phyloP scores from a whole-genome alignment of 306 rosid species.

The Cajanus cajan region DNA sequence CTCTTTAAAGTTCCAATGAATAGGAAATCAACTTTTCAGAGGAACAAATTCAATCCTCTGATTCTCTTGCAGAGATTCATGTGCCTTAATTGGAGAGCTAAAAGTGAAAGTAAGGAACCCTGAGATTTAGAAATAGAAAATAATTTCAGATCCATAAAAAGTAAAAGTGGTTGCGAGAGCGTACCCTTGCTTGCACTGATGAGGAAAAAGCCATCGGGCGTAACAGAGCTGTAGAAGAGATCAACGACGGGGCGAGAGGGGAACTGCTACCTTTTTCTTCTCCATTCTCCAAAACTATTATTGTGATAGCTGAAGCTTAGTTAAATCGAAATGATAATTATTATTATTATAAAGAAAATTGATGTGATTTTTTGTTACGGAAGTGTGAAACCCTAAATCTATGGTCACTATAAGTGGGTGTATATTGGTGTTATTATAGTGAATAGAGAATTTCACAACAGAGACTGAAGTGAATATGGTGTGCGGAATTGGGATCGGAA shows the following conservation, averaged over 20 bases:
- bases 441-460: neutral
- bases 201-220: slow-evolving; percentile 91
- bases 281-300: slow-evolving; percentile 51
- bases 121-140: neutral
- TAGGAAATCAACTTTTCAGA: too few species aligned
- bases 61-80: too few species aligned
- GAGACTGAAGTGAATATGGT: neutral
- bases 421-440: neutral
- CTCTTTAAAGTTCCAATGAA: too few species aligned
- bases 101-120: too few species aligned
- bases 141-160: slow-evolving; percentile 6
- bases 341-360: neutral
- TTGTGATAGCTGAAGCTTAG: neutral
- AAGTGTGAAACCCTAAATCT: slow-evolving; percentile 46
- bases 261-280: slow-evolving; percentile 77
- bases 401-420: neutral
- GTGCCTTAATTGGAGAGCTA: too few species aligned
- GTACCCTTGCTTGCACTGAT: slow-evolving; percentile 99
- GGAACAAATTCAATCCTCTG: too few species aligned
- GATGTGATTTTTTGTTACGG: neutral
- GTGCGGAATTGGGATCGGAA: neutral
- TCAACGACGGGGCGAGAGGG: slow-evolving; percentile 94
- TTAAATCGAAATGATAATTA: neutral
- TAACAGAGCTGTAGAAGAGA: slow-evolving; percentile 90
- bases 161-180: too few species aligned